These are phyloP conservation scores for Poa annua DNA, from an alignment of 176 grass and related monocot species.

Conservation along the genomic window DNA sequence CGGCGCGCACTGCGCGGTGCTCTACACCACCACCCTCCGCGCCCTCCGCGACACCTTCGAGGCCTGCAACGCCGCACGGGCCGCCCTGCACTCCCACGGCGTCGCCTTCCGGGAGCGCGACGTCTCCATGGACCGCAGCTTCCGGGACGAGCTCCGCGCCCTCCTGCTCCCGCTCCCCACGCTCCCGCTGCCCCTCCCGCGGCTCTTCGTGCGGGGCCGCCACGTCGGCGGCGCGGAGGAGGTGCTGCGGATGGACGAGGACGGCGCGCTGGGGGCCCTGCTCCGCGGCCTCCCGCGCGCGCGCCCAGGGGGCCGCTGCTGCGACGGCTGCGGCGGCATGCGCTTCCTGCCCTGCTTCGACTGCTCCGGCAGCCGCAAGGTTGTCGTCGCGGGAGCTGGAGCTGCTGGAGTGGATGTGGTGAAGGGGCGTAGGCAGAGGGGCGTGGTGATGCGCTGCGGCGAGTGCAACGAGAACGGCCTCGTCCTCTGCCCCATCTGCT, in stretches of 20 bases:
- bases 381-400: constrained; percentile 39
- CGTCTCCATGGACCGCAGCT: constrained; percentile 78
- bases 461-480: constrained; percentile 97
- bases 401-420: background rate
- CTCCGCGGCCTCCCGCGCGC: constrained; percentile 57
- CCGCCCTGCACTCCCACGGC: constrained; percentile 68
- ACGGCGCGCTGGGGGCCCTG: constrained; percentile 59
- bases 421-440: constrained; percentile 35
- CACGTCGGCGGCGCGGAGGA: constrained; percentile 75
- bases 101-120: constrained; percentile 87
- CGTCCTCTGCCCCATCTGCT: constrained; percentile 82
- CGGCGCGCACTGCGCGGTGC: background rate
- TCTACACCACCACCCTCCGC: constrained; percentile 48
- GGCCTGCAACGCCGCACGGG: constrained; percentile 71
- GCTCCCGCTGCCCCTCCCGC: constrained; percentile 62
- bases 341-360: constrained; percentile 77
- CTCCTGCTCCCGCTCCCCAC: constrained; percentile 54
- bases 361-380: constrained; percentile 80
- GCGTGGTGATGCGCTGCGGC: constrained; percentile 56
- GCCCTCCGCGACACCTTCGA: constrained; percentile 58
- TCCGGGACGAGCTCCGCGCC: constrained; percentile 73
- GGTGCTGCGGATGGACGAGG: constrained; percentile 72
- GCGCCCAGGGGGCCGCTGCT: constrained; percentile 27
- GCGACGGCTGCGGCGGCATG: constrained; percentile 77
- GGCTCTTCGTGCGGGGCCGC: constrained; percentile 63